Percentiles rank a stretch among this genome's conserved stretches.
phyloP scores from a whole-genome alignment of 73 alveolate species.

The Tetrahymena malaccensis region DNA sequence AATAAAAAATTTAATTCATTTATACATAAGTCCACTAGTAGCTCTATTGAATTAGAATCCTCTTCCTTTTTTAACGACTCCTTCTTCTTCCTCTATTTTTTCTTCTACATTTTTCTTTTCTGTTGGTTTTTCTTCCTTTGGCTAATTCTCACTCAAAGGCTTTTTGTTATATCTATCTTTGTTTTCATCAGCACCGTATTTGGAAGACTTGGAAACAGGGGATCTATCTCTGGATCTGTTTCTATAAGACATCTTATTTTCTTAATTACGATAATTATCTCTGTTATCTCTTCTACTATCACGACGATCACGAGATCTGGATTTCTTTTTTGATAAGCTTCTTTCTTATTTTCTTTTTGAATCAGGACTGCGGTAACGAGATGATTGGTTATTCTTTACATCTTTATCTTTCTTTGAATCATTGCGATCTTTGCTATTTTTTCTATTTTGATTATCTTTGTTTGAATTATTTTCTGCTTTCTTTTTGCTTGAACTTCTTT shows the following conservation, averaged over 20 bases:
- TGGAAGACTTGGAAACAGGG: neutral
- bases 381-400: neutral
- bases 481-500: too few relatives aligned
- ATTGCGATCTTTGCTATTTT: neutral
- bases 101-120: neutral
- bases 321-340: neutral
- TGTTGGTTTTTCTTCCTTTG: neutral
- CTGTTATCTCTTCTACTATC: neutral
- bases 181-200: neutral
- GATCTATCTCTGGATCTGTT: neutral
- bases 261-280: neutral
- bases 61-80: neutral
- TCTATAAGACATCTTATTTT: neutral
- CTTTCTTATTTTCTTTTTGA: neutral
- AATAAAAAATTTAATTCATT: neutral
- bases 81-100: neutral
- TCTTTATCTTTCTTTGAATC: neutral
- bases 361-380: neutral
- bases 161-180: neutral
- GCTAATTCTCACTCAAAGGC: neutral
- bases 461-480: neutral
- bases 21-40: neutral
- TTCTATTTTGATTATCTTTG: neutral
- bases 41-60: neutral
- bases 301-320: neutral